These are phyloP conservation scores for Daucus carota DNA, from an alignment of 129 eudicot genomes.

Conservation along the genomic window DH1_v3.0 NC_030382.2:45857001-45857500, in stretches of 20 bases:
- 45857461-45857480: neutral
- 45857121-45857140: neutral
- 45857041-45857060: neutral
- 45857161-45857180: constrained; percentile 46
- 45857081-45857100: neutral
- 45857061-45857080: neutral
- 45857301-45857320: constrained; percentile 85
- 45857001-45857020: too few species aligned
- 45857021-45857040: neutral
- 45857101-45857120: neutral
- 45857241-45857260: constrained; percentile 91
- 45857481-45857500: neutral
- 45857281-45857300: constrained; percentile 70
- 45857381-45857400: constrained; percentile 58
- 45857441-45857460: neutral
- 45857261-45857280: constrained; percentile 94
- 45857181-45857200: constrained; percentile 25
- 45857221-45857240: constrained; percentile 83
- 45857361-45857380: constrained; percentile 87
- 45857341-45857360: constrained; percentile 79
- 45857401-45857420: constrained; percentile 82
- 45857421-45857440: neutral
- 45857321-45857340: constrained; percentile 79
- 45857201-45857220: constrained; percentile 71
- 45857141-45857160: constrained; percentile 34